Percentiles rank a stretch among this genome's conserved stretches.
These are phyloP conservation scores for Carex pumila DNA, from an alignment of 176 grass and related monocot genomes.

Conservation along the genomic window DNA sequence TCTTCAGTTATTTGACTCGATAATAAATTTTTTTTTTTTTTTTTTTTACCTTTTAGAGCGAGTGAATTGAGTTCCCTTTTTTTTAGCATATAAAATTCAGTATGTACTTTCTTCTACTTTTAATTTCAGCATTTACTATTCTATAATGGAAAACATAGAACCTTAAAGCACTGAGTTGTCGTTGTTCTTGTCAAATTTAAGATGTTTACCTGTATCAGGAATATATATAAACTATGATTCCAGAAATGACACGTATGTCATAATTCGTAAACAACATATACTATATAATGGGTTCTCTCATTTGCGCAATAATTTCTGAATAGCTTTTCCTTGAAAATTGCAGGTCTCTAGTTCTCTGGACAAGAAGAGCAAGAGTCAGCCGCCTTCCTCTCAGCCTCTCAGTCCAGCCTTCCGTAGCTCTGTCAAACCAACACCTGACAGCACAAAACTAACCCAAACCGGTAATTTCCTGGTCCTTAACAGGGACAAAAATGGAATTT, in stretches of 20 bases:
- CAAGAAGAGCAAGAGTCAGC: slow-evolving; percentile 38
- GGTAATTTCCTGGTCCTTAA: slow-evolving; percentile 48
- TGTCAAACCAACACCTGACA: slow-evolving; percentile 20
- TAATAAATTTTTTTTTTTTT: background rate
- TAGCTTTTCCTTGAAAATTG: background rate
- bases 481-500: slow-evolving; percentile 32
- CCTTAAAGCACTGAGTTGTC: background rate
- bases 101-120: background rate
- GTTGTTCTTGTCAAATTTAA: background rate
- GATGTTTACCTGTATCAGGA: background rate
- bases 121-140: background rate
- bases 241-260: background rate
- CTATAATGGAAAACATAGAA: background rate
- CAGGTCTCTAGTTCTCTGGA: slow-evolving; percentile 34
- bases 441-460: slow-evolving; percentile 21
- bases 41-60: background rate
- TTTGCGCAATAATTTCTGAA: background rate
- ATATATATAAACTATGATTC: background rate
- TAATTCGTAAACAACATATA: background rate
- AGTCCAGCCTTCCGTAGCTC: slow-evolving; percentile 14
- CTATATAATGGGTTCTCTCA: background rate
- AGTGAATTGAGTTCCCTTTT: background rate
- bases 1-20: background rate
- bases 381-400: slow-evolving; percentile 15
- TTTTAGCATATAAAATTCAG: background rate